A percentile compares a stretch with the other conserved stretches of the same genome.
Conservation (phyloP, 441 rosid species). For the Gossypium schwendimanii region DNA sequence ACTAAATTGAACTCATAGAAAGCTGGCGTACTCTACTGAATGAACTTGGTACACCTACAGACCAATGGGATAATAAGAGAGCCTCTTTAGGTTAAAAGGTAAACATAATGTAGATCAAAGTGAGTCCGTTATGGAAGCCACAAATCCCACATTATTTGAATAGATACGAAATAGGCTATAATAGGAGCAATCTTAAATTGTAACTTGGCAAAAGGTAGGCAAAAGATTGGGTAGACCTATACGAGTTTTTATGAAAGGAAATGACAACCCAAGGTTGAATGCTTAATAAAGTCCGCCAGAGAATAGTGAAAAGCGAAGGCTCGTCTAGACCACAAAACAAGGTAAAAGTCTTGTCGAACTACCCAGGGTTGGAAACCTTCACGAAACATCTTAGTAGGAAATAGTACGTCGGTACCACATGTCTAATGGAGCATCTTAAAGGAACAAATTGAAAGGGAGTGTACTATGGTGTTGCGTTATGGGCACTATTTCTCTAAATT, state of each 20-base stretch:
- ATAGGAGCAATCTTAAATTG: background rate
- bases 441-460: background rate
- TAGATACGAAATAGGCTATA: background rate
- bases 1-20: background rate
- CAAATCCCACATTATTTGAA: background rate
- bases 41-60: background rate
- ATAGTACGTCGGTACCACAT: background rate
- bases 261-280: background rate
- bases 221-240: background rate
- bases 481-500: background rate
- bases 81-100: background rate
- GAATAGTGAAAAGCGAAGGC: background rate
- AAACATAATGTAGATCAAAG: background rate
- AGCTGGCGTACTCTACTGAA: background rate
- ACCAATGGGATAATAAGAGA: background rate
- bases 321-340: background rate
- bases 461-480: background rate
- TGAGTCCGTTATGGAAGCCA: background rate
- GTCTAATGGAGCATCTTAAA: background rate
- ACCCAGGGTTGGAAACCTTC: background rate
- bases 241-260: background rate
- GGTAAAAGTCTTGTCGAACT: background rate
- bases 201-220: background rate
- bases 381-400: background rate
- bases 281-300: background rate